Evolutionary conservation across 2,329 filamentous ascomycete genomes (phyloP).

Genomic region (Fonsecaea erecta): DNA sequence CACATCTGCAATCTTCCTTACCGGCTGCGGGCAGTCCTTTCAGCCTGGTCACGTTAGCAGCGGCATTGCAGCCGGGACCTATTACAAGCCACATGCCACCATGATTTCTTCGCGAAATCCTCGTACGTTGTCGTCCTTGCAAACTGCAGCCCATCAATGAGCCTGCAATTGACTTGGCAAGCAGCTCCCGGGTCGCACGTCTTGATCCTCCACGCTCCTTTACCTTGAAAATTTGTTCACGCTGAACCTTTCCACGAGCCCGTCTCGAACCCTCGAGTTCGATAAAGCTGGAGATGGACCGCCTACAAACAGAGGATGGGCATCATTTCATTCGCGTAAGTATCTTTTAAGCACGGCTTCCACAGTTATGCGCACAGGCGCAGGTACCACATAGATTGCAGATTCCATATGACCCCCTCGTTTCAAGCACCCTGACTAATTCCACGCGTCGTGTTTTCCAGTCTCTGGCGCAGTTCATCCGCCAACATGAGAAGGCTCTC

Average conservation of each 20-base stretch:
- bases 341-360: constrained; percentile 3
- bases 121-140: constrained; percentile 31
- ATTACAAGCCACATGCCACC: constrained; percentile 27
- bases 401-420: not conserved
- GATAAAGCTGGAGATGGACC: constrained; percentile 48
- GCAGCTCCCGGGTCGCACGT: constrained; percentile 44
- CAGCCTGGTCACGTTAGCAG: constrained; percentile 26
- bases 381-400: not conserved
- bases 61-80: constrained; percentile 23
- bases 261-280: constrained; percentile 8
- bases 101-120: constrained; percentile 30
- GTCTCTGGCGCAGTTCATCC: constrained; percentile 95
- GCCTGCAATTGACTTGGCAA: constrained; percentile 37
- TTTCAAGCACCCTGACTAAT: constrained; percentile 7
- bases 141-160: constrained; percentile 39
- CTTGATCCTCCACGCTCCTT: constrained; percentile 42
- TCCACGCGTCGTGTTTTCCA: constrained; percentile 45
- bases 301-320: constrained; percentile 56
- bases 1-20: constrained; percentile 16
- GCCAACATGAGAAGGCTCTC: constrained; percentile 94
- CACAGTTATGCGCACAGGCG: constrained; percentile 10
- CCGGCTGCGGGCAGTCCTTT: constrained; percentile 14
- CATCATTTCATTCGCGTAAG: constrained; percentile 55
- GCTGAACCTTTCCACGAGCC: constrained; percentile 21
- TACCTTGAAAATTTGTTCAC: constrained; percentile 38